Evolutionary conservation across 164 flowering plant species (phyloP).

Genomic region (Dillenia turbinata): DNA sequence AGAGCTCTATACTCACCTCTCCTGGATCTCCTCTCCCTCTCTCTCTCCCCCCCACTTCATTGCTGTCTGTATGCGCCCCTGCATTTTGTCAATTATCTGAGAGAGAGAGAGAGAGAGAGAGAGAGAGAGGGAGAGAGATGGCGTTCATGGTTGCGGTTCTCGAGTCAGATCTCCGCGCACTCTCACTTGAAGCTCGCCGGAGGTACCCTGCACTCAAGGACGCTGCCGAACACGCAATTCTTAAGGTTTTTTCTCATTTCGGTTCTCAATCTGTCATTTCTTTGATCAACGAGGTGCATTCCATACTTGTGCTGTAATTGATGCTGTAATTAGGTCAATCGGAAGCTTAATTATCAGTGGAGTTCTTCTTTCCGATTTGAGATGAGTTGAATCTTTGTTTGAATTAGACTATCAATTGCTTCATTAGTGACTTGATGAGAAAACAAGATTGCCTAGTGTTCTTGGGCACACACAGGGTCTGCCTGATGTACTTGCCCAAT

Average conservation of each 20-base stretch:
- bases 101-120: too few species aligned
- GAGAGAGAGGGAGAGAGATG: slow-evolving; percentile 27
- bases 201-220: slow-evolving; percentile 86
- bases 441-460: too few species aligned
- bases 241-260: slow-evolving; percentile 48
- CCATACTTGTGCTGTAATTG: neutral
- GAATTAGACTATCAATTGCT: neutral
- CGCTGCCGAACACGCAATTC: slow-evolving; percentile 90
- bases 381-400: neutral
- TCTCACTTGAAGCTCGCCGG: slow-evolving; percentile 94
- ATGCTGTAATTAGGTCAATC: neutral
- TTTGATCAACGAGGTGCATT: slow-evolving; percentile 3
- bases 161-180: slow-evolving; percentile 94
- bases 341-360: neutral
- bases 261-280: neutral
- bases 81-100: too few species aligned
- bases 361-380: neutral
- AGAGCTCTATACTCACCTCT: too few species aligned
- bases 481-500: too few species aligned
- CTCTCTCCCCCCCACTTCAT: too few species aligned
- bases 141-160: slow-evolving; percentile 83
- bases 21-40: too few species aligned
- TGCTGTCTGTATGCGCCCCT: too few species aligned
- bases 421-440: neutral
- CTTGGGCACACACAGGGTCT: too few species aligned